These are phyloP conservation scores for Keithomyces neogunnii DNA, from an alignment of 2,329 filamentous ascomycete genomes.

Conservation along the genomic window DNA sequence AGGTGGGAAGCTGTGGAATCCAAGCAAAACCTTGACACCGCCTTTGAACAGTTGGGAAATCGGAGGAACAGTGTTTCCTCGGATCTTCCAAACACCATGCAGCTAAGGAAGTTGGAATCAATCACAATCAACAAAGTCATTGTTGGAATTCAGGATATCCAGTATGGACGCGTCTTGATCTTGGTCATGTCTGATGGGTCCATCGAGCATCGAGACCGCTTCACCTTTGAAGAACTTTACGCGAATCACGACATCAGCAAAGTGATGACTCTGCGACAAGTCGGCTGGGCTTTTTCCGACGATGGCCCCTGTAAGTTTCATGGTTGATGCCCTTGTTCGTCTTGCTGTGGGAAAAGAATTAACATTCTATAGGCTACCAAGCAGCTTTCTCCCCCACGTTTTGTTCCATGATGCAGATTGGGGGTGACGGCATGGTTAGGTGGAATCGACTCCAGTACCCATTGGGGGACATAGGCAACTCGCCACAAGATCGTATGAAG, in stretches of 20 bases:
- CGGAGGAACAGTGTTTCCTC: slow-evolving; percentile 46
- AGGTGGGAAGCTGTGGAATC: slow-evolving; percentile 74
- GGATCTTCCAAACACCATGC: slow-evolving; percentile 23
- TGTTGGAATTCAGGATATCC: slow-evolving; percentile 58
- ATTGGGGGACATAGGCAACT: slow-evolving; percentile 37
- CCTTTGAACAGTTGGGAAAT: slow-evolving; percentile 65
- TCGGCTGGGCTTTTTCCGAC: slow-evolving; percentile 65
- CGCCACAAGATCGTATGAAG: slow-evolving; percentile 38
- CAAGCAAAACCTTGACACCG: slow-evolving; percentile 59
- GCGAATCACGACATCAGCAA: slow-evolving; percentile 54
- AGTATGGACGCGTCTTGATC: slow-evolving; percentile 63
- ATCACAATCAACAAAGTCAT: slow-evolving; percentile 63
- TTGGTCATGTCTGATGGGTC: slow-evolving; percentile 73
- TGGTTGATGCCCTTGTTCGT: neutral
- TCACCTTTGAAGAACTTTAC: slow-evolving; percentile 61
- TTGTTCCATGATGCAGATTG: slow-evolving; percentile 49
- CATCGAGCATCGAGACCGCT: slow-evolving; percentile 70
- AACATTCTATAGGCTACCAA: slow-evolving; percentile 39
- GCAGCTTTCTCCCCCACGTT: slow-evolving; percentile 53
- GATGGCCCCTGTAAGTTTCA: slow-evolving; percentile 51
- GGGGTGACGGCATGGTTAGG: slow-evolving; percentile 48
- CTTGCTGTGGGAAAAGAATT: neutral
- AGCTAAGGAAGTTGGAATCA: slow-evolving; percentile 58
- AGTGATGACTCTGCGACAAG: slow-evolving; percentile 64
- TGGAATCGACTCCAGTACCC: slow-evolving; percentile 50